Percentiles rank a stretch among this genome's conserved stretches.
Evolutionary conservation across 805 yeast species (phyloP).

Genomic region (Candida montana): DNA sequence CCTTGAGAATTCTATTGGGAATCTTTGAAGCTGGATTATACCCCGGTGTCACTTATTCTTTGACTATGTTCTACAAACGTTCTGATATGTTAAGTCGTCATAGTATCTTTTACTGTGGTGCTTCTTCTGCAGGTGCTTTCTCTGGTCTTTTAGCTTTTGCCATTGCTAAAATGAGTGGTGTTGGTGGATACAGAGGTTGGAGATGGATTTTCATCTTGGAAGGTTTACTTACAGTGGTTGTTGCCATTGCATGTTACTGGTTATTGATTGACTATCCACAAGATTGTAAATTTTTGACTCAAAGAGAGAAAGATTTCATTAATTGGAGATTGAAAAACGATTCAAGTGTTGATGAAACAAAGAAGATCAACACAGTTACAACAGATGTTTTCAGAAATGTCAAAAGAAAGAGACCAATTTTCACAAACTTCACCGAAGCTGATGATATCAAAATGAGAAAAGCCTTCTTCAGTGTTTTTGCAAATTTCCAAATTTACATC

Average conservation of each 20-base stretch:
- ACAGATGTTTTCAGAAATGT: conserved; percentile 4
- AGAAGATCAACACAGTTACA: background rate
- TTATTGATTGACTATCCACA: conserved; percentile 40
- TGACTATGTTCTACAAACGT: conserved; percentile 35
- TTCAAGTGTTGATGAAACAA: conserved; percentile 6
- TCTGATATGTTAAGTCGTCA: conserved; percentile 34
- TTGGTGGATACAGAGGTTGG: conserved; percentile 37
- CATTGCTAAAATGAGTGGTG: conserved; percentile 29
- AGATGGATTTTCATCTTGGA: conserved; percentile 34
- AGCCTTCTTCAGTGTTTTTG: conserved; percentile 20
- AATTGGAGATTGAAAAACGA: conserved; percentile 21
- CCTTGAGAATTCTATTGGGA: conserved; percentile 42
- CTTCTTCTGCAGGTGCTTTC: conserved; percentile 40
- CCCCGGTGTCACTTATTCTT: conserved; percentile 35
- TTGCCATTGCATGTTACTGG: conserved; percentile 29
- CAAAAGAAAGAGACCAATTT: conserved; percentile 8
- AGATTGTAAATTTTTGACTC: conserved; percentile 36
- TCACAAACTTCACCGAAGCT: conserved; percentile 10
- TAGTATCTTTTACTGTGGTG: conserved; percentile 34
- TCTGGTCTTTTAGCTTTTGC: conserved; percentile 39
- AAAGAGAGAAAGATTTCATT: conserved; percentile 28
- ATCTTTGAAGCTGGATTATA: conserved; percentile 38
- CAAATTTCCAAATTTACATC: conserved; percentile 29
- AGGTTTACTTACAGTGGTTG: conserved; percentile 29
- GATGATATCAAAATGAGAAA: conserved; percentile 13